phyloP scores from a whole-genome alignment of 805 yeast genomes.

The Starmerella sirachaensis region DNA sequence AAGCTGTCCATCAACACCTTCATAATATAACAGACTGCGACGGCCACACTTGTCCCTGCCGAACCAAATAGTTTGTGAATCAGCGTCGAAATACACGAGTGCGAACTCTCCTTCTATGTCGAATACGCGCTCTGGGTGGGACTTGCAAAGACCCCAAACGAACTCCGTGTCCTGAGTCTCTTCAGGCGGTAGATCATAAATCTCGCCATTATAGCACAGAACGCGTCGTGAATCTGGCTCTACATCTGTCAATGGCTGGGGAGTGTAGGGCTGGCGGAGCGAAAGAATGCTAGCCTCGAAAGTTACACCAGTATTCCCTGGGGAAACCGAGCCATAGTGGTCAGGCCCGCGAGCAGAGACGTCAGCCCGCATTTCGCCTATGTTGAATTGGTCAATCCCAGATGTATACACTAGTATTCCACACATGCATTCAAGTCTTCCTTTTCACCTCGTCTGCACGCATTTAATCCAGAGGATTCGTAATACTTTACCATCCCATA shows the following conservation, averaged over 20 bases:
- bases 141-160: slow-evolving; percentile 30
- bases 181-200: slow-evolving; percentile 50
- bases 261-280: slow-evolving; percentile 61
- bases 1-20: slow-evolving; percentile 18
- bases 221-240: slow-evolving; percentile 19
- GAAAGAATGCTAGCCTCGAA: slow-evolving; percentile 52
- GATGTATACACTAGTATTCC: slow-evolving; percentile 24
- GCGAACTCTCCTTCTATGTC: slow-evolving; percentile 77
- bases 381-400: not conserved
- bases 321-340: slow-evolving; percentile 7
- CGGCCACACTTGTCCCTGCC: slow-evolving; percentile 80
- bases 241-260: slow-evolving; percentile 47
- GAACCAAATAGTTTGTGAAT: slow-evolving; percentile 40
- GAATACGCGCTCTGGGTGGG: slow-evolving; percentile 26
- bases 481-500: too few relatives aligned
- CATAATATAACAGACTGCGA: slow-evolving; percentile 51
- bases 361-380: not conserved
- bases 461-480: not conserved
- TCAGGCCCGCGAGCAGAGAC: slow-evolving; percentile 27
- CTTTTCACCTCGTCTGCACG: not conserved
- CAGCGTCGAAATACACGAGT: slow-evolving; percentile 34
- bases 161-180: slow-evolving; percentile 42
- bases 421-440: slow-evolving; percentile 25
- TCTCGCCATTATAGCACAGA: slow-evolving; percentile 83
- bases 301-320: not conserved